Conservation (phyloP, 768 basidiomycete genomes). For the Pseudohyphozyma bogoriensis region DNA sequence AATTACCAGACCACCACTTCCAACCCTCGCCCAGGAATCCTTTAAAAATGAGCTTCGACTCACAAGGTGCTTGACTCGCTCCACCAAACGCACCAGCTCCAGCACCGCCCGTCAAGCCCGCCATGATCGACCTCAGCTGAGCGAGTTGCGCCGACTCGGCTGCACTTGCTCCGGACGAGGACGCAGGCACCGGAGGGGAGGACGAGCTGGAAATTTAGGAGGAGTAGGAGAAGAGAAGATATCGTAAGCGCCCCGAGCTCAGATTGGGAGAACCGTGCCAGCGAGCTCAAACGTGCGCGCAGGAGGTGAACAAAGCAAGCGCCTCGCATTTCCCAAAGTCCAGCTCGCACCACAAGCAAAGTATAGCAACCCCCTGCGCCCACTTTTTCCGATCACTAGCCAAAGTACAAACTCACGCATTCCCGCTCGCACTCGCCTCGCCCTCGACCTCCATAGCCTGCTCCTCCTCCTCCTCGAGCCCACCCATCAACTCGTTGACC, state of each 20-base stretch:
- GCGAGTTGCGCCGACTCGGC: not conserved
- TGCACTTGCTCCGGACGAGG: not conserved
- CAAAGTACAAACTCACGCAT: not conserved
- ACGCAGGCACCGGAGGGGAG: not conserved
- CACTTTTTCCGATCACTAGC: too few species aligned
- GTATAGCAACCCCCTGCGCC: too few species aligned
- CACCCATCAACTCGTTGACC: slow-evolving; percentile 31
- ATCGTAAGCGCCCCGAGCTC: slow-evolving; percentile 2
- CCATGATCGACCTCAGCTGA: slow-evolving; percentile 7
- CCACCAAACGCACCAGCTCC: not conserved
- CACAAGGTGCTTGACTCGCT: too few species aligned
- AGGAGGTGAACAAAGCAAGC: too few species aligned
- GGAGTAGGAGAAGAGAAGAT: not conserved
- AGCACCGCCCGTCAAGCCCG: not conserved
- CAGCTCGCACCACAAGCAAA: too few species aligned
- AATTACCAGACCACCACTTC: too few species aligned
- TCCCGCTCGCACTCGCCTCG: not conserved
- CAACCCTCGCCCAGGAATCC: too few species aligned
- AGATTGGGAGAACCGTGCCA: too few species aligned
- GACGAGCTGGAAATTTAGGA: not conserved
- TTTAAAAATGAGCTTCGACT: too few species aligned
- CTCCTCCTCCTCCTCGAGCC: slow-evolving; percentile 2
- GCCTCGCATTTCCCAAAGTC: too few species aligned
- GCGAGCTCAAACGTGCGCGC: too few species aligned
- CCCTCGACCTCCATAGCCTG: slow-evolving; percentile 12